phyloP scores from a whole-genome alignment of 2,329 filamentous ascomycete genomes.

The Fusarium xylarioides region DNA sequence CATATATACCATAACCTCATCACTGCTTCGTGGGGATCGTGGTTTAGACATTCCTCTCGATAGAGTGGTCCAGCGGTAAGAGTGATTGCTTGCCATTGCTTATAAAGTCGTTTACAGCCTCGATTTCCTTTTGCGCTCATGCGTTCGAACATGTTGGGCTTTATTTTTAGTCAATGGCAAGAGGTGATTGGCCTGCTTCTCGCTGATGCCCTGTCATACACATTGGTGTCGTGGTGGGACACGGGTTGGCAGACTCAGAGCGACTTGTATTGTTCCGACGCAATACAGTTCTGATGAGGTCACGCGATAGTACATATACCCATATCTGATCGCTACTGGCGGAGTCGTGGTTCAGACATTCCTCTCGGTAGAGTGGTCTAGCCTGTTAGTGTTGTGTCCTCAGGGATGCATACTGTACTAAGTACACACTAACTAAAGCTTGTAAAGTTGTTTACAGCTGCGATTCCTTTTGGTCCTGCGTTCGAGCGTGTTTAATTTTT shows the following conservation, averaged over 20 bases:
- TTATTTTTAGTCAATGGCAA: background rate
- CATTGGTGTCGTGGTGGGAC: background rate
- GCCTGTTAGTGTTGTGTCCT: background rate
- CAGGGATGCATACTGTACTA: too few relatives aligned
- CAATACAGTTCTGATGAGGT: rapidly evolving
- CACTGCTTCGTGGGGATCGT: background rate
- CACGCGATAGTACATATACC: background rate
- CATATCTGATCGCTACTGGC: background rate
- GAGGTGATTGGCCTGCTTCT: background rate
- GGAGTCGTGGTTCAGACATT: background rate
- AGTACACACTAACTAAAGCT: background rate
- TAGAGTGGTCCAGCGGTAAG: background rate
- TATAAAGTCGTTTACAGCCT: background rate
- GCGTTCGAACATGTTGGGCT: background rate
- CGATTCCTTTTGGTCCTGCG: background rate
- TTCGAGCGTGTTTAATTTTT: background rate
- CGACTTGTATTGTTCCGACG: background rate
- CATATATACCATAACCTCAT: background rate
- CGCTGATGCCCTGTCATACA: background rate
- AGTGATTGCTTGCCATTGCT: rapidly evolving
- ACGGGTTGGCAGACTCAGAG: background rate
- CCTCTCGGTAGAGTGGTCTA: background rate
- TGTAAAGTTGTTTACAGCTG: background rate
- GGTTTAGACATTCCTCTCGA: background rate
- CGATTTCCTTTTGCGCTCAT: background rate